These are phyloP conservation scores for Citrullus amarus DNA, from an alignment of 306 rosid genomes.

Conservation along the genomic window DNA sequence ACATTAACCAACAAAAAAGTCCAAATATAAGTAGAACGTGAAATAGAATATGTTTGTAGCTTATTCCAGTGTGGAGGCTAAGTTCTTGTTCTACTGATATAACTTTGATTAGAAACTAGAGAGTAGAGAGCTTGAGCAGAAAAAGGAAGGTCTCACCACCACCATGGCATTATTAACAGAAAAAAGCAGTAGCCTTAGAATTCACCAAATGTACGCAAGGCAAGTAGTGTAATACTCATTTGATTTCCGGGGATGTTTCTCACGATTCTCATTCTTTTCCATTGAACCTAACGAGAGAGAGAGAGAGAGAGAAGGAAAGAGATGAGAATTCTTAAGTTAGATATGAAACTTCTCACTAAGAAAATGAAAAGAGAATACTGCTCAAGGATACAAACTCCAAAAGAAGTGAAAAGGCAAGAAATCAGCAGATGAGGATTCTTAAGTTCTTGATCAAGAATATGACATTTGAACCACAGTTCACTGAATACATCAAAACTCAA, in stretches of 20 bases:
- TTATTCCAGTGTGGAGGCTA: neutral
- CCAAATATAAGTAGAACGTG: neutral
- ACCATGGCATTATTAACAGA: conserved; percentile 19
- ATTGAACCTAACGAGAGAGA: conserved; percentile 31
- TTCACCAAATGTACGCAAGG: conserved; percentile 25
- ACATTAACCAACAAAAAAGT: neutral
- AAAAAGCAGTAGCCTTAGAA: conserved; percentile 18
- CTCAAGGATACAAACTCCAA: too few relatives aligned
- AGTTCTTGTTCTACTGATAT: neutral
- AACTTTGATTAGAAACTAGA: neutral
- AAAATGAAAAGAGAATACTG: too few relatives aligned
- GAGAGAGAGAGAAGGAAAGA: neutral
- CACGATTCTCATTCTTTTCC: conserved; percentile 28
- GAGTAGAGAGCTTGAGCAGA: neutral
- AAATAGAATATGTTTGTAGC: neutral
- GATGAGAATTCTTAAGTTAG: neutral
- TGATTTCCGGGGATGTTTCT: conserved; percentile 19
- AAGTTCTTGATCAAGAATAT: conserved; percentile 1
- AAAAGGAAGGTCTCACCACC: conserved; percentile 6
- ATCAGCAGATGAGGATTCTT: neutral
- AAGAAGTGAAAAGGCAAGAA: too few relatives aligned
- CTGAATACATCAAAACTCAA: neutral
- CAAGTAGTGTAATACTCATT: conserved; percentile 39
- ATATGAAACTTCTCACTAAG: too few relatives aligned
- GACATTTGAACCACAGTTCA: conserved; percentile 9